phyloP scores from a whole-genome alignment of 176 grass and related monocot species.

The Canna indica region DNA sequence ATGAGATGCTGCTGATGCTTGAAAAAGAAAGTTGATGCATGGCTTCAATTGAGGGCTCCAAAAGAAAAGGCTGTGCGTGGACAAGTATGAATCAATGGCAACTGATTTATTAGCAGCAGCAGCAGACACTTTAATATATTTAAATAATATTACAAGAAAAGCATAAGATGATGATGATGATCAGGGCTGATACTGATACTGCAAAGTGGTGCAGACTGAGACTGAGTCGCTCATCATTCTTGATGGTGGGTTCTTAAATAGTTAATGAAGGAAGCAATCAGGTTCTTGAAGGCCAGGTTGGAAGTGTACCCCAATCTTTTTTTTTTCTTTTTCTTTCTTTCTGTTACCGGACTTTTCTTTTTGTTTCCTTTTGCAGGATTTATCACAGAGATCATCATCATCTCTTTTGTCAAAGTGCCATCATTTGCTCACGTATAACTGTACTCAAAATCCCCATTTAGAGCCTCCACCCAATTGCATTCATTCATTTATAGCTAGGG shows the following conservation, averaged over 20 bases:
- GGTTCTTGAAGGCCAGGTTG: not conserved
- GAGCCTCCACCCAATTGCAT: no score
- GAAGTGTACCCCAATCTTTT: not conserved
- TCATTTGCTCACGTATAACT: not conserved
- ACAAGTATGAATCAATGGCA: not conserved
- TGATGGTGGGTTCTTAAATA: not conserved
- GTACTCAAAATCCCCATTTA: no score
- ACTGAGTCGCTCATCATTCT: not conserved
- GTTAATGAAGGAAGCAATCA: not conserved
- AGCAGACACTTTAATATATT: not conserved
- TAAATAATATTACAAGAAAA: no score
- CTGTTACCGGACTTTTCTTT: not conserved
- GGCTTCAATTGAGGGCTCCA: no score
- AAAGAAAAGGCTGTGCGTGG: not conserved
- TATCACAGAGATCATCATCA: not conserved
- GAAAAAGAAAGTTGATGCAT: not conserved
- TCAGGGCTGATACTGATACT: no score
- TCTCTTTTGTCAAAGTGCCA: not conserved
- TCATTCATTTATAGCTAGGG: no score
- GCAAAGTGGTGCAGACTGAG: not conserved
- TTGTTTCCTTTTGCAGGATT: constrained; percentile 8
- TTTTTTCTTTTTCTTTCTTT: not conserved
- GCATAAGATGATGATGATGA: no score
- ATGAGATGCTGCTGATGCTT: not conserved
- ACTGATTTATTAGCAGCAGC: not conserved